Evolutionary conservation across 2,329 filamentous ascomycete species (phyloP).

Genomic region (Botrytis hyacinthi): DNA sequence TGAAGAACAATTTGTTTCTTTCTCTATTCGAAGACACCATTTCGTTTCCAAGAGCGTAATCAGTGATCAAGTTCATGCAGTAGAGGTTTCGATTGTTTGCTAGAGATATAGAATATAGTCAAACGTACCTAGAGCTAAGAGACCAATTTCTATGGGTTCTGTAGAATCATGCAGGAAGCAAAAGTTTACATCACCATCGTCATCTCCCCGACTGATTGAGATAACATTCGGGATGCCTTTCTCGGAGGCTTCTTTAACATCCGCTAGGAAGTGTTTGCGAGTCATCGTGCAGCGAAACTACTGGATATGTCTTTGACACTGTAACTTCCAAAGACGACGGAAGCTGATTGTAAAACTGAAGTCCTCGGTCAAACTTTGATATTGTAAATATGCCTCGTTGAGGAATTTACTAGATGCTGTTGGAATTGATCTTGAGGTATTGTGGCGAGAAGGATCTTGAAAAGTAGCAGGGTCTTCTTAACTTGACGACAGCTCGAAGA

Average conservation of each 20-base stretch:
- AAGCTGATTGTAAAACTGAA: background rate
- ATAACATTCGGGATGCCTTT: slow-evolving; percentile 49
- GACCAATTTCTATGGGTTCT: slow-evolving; percentile 31
- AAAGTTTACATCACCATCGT: slow-evolving; percentile 72
- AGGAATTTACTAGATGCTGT: background rate
- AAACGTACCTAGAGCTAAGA: slow-evolving; percentile 31
- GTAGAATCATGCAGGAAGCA: slow-evolving; percentile 44
- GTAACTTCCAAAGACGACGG: background rate
- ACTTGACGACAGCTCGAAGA: background rate
- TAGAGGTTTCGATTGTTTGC: background rate
- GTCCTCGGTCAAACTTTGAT: background rate
- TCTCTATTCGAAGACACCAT: background rate
- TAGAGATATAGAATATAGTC: background rate
- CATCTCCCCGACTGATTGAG: slow-evolving; percentile 58
- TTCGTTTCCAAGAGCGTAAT: background rate
- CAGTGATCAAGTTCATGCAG: background rate
- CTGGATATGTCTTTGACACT: background rate
- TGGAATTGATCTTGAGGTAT: background rate
- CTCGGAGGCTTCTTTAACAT: slow-evolving; percentile 46
- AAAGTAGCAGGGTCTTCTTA: background rate
- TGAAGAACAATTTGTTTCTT: slow-evolving; percentile 15
- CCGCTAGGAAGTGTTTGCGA: slow-evolving; percentile 61
- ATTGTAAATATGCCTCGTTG: background rate
- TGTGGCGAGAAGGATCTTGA: background rate
- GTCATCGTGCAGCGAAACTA: slow-evolving; percentile 51